These are phyloP conservation scores for Yamadazyma conglobata DNA, from an alignment of 1,139 yeast genomes.

Conservation along the genomic window DNA sequence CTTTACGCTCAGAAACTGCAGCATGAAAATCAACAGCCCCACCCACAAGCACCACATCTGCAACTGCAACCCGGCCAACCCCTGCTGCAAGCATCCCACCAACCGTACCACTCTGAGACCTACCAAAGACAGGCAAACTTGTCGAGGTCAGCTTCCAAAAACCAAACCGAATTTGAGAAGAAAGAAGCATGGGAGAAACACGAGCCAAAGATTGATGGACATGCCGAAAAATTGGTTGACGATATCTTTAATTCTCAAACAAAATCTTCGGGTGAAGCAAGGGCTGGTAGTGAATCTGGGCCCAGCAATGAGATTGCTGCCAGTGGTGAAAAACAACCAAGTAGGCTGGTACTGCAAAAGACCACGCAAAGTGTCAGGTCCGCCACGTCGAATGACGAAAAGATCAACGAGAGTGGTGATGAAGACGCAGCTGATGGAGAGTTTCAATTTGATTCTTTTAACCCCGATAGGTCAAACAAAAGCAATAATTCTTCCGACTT, in stretches of 20 bases:
- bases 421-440: slow-evolving; percentile 4
- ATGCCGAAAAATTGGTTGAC: slow-evolving; percentile 40
- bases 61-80: background rate
- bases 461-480: slow-evolving; percentile 10
- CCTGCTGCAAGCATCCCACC: background rate
- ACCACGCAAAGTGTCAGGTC: slow-evolving; percentile 16
- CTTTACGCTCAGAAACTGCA: slow-evolving; percentile 9
- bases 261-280: slow-evolving; percentile 13
- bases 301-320: no score
- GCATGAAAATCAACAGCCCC: background rate
- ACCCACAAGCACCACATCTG: background rate
- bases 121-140: background rate
- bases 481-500: slow-evolving; percentile 13
- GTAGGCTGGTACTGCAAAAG: slow-evolving; percentile 10
- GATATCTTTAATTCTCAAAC: slow-evolving; percentile 31
- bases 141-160: background rate
- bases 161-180: slow-evolving; percentile 20
- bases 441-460: background rate
- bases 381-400: slow-evolving; percentile 13
- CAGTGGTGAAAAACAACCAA: no score
- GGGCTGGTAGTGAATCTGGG: no score
- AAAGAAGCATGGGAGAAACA: slow-evolving; percentile 40
- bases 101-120: no score
- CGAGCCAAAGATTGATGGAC: slow-evolving; percentile 17
- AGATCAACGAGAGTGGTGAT: slow-evolving; percentile 1